phyloP scores from a whole-genome alignment of 164 flowering plant species.

The Dillenia suffruticosa region DNA sequence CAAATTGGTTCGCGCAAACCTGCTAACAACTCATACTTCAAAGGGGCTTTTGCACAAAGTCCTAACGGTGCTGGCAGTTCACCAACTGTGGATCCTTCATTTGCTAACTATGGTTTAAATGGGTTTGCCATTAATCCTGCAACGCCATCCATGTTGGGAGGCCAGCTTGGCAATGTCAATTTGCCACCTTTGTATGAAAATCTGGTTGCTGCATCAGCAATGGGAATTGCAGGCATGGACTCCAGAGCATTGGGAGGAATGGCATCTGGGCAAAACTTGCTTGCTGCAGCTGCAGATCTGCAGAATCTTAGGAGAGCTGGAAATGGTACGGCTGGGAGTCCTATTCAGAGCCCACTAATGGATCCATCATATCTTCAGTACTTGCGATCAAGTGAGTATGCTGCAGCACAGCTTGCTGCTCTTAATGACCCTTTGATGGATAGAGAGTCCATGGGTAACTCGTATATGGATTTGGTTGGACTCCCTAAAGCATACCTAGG shows the following conservation, averaged over 20 bases:
- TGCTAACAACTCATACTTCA: conserved; percentile 29
- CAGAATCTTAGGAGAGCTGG: conserved; percentile 49
- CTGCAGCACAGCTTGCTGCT: conserved; percentile 54
- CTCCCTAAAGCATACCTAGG: conserved; percentile 78
- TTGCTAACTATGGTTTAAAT: conserved; percentile 45
- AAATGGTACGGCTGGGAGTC: conserved; percentile 37
- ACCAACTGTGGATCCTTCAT: conserved; percentile 39
- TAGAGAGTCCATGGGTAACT: conserved; percentile 43
- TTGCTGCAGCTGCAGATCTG: conserved; percentile 49
- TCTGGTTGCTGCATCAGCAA: conserved; percentile 53
- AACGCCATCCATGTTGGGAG: conserved; percentile 48
- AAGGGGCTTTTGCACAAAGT: conserved; percentile 29
- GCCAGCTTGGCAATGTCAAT: conserved; percentile 48
- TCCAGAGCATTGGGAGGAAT: conserved; percentile 46
- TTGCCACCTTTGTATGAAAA: conserved; percentile 59
- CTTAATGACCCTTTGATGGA: conserved; percentile 48
- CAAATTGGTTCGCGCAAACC: conserved; percentile 30
- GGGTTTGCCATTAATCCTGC: conserved; percentile 54
- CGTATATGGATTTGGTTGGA: conserved; percentile 53
- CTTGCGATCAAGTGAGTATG: conserved; percentile 56
- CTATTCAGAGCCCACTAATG: conserved; percentile 38
- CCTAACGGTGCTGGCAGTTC: conserved; percentile 39
- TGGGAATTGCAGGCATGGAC: conserved; percentile 51
- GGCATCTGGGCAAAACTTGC: conserved; percentile 38
- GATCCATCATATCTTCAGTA: conserved; percentile 77